Evolutionary conservation across 2,329 filamentous ascomycete species (phyloP), one percentile per base, ranked within the genome.

Genomic region (Fusarium fracticaudum): DNA sequence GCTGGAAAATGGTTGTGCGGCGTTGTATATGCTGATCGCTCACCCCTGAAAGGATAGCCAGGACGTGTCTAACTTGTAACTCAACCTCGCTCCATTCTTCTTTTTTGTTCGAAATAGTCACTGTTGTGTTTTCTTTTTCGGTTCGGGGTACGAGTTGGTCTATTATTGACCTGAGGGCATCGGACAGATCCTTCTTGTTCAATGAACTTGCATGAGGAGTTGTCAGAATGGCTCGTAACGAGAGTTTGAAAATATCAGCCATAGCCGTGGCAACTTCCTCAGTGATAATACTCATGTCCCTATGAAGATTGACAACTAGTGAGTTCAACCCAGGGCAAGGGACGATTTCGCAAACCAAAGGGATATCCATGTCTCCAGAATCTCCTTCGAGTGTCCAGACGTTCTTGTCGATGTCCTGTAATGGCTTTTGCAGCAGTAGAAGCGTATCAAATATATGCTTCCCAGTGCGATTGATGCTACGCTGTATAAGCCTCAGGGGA

Each of bases 381-480:
- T 92, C 91, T 22, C 85, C 83, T 60, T 87, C 83, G 2, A 92
- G 77, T 0, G 84, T 85, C 91, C 91, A 93, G 4, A 92, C 76
- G 0, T 72, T 74, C 10, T 80, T 75, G 57, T 92, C 87, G 71
- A 93, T 87, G 6, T 88, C 84, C 38, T 89, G 87, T 12, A 85
- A 77, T 0, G 88, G 86, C 48, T 92, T 91, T 78, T 98, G 95
- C 17, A 98, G 84, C 55, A 98, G 88, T 22, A 98, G 84, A 37
- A 98, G 83, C 3, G 92, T 93, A 79, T 97, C 94, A 79, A 98
- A 98, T 1, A 98, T 84, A 18, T 86, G 86, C 24, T 83, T 82
- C 4, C 87, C 86, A 3, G 77, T 73, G 6, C 65, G 87, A 79
- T 64, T 81, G 67, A 71, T 83, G 76, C 78, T 84, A 73, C 75